Conservation (phyloP, 1,139 yeast genomes). For the Keqinozyma sinolaborantium region DNA sequence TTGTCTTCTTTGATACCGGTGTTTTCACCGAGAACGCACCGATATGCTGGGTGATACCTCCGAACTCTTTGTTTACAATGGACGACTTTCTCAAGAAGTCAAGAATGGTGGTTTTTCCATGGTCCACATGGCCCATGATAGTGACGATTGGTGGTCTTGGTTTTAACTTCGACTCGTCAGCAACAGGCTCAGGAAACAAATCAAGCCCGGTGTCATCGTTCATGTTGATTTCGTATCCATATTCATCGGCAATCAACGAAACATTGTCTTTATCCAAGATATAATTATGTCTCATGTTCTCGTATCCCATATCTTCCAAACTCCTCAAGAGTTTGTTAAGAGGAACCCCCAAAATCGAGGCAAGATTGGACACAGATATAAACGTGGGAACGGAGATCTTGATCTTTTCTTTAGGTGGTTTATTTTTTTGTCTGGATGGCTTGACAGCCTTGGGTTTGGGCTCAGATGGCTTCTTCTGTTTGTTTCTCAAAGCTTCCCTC, state of each 20-base stretch:
- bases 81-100: conserved; percentile 83
- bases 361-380: conserved; percentile 70
- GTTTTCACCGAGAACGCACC: conserved; percentile 92
- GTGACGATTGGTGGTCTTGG: conserved; percentile 93
- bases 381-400: conserved; percentile 66
- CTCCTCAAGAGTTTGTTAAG: conserved; percentile 56
- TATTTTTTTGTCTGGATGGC: not conserved
- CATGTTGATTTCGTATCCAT: conserved; percentile 65
- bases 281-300: conserved; percentile 69
- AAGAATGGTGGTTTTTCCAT: conserved; percentile 92
- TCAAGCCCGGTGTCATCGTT: conserved; percentile 64
- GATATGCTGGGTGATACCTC: conserved; percentile 97
- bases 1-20: conserved; percentile 66
- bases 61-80: conserved; percentile 81
- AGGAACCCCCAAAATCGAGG: conserved; percentile 66
- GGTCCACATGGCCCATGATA: conserved; percentile 99
- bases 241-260: conserved; percentile 82
- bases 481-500: conserved; percentile 14
- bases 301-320: conserved; percentile 70
- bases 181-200: conserved; percentile 41
- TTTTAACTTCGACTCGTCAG: conserved; percentile 42
- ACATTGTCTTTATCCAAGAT: conserved; percentile 87
- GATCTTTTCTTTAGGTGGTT: conserved; percentile 15
- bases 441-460: not conserved
- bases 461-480: conserved; percentile 4